These are phyloP conservation scores for Lichtheimia ramosa DNA, from an alignment of 371 early-diverging fungal species.

Conservation along the genomic window DNA sequence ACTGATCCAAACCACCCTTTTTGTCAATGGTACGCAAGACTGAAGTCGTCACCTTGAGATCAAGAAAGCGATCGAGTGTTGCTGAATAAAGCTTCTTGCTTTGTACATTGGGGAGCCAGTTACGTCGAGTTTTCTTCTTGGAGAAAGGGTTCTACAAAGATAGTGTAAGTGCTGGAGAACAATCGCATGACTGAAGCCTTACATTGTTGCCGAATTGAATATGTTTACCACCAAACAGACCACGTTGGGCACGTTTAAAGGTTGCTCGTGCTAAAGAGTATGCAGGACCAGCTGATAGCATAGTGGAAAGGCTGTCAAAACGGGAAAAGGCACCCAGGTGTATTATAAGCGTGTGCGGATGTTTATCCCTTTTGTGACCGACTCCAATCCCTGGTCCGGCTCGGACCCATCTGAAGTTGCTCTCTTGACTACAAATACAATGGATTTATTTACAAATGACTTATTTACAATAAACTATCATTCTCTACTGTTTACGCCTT, in stretches of 20 bases:
- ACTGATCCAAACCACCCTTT: slow-evolving; percentile 85
- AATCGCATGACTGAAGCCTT: slow-evolving; percentile 2
- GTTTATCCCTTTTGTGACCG: too few species aligned
- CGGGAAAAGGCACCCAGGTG: too few species aligned
- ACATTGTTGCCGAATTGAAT: slow-evolving; percentile 83
- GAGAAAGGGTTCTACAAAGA: slow-evolving; percentile 60
- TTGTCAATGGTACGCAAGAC: slow-evolving; percentile 82
- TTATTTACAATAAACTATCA: too few species aligned
- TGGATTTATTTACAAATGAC: too few species aligned
- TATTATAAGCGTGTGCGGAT: too few species aligned
- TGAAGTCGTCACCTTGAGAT: slow-evolving; percentile 69
- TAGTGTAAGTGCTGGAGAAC: neutral
- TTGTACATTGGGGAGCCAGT: slow-evolving; percentile 83
- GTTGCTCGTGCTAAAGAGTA: slow-evolving; percentile 59
- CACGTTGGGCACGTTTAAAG: slow-evolving; percentile 61
- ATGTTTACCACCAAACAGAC: slow-evolving; percentile 69
- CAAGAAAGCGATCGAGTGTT: slow-evolving; percentile 55
- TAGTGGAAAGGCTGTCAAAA: slow-evolving; percentile 4
- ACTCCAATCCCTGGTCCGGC: too few species aligned
- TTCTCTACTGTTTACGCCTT: too few species aligned
- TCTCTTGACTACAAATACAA: too few species aligned
- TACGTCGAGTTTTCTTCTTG: slow-evolving; percentile 78
- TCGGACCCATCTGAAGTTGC: too few species aligned
- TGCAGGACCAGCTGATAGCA: slow-evolving; percentile 48
- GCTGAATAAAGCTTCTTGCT: slow-evolving; percentile 71